These are phyloP conservation scores for Boletus huronensis DNA, from an alignment of 768 basidiomycete genomes.

Conservation along the genomic window DNA sequence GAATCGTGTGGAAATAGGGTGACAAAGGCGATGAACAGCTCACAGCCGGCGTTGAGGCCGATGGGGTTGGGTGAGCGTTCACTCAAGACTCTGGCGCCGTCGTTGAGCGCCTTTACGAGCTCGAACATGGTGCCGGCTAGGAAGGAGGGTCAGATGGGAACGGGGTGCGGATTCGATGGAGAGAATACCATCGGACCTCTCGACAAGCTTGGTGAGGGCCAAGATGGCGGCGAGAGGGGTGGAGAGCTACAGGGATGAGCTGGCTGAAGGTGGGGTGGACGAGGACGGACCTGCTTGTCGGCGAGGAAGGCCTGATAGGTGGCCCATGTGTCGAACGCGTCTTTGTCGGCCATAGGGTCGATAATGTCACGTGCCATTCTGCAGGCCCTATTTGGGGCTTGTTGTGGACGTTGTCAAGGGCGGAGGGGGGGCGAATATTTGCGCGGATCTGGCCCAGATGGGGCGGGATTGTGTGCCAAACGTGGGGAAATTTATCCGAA, in stretches of 20 bases:
- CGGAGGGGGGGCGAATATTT: constrained; percentile 17
- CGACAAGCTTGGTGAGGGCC: constrained; percentile 77
- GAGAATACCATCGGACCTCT: constrained; percentile 69
- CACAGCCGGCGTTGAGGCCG: constrained; percentile 83
- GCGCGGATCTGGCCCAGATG: constrained; percentile 17
- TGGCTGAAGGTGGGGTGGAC: background rate
- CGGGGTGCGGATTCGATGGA: constrained; percentile 9
- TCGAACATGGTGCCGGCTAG: constrained; percentile 92
- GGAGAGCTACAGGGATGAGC: constrained; percentile 50
- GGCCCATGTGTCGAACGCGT: constrained; percentile 43
- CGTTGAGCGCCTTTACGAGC: constrained; percentile 78
- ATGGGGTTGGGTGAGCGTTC: constrained; percentile 70
- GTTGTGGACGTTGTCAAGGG: constrained; percentile 27
- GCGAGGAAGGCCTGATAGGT: constrained; percentile 60
- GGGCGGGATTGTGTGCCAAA: constrained; percentile 13
- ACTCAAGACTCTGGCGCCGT: constrained; percentile 64
- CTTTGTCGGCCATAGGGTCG: constrained; percentile 9
- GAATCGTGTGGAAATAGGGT: constrained; percentile 81
- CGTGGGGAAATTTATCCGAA: constrained; percentile 14
- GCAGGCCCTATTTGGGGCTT: constrained; percentile 10
- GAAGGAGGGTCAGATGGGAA: constrained; percentile 3
- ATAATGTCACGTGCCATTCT: constrained; percentile 18
- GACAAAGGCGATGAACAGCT: constrained; percentile 87
- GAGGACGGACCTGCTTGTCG: constrained; percentile 57
- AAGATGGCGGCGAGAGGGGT: constrained; percentile 87